Conservation (phyloP, 371 early-diverging fungal genomes). For the Umbelopsis sp. region DNA sequence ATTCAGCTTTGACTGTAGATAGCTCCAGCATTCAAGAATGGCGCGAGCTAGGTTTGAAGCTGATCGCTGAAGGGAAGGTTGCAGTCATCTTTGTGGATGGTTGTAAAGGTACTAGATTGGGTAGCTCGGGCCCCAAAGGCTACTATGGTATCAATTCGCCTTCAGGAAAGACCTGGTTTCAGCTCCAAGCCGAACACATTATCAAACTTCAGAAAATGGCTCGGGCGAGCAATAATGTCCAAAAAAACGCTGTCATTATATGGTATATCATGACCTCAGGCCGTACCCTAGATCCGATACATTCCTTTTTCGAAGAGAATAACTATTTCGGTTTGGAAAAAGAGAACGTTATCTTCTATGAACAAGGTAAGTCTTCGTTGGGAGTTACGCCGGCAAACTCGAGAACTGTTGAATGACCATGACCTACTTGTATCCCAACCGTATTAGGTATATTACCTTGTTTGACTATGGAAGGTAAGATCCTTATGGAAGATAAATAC, state of each 20-base stretch:
- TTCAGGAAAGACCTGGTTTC: conserved; percentile 87
- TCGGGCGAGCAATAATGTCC: conserved; percentile 31
- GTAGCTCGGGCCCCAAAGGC: conserved; percentile 88
- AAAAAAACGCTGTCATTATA: conserved; percentile 66
- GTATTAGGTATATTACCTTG: conserved; percentile 79
- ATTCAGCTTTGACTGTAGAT: conserved; percentile 67
- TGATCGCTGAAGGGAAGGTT: conserved; percentile 86
- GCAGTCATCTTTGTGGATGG: conserved; percentile 93
- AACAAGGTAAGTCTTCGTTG: conserved; percentile 62
- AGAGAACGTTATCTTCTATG: conserved; percentile 87
- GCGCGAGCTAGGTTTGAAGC: conserved; percentile 73
- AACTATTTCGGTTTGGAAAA: conserved; percentile 81
- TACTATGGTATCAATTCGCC: conserved; percentile 91
- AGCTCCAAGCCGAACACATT: conserved; percentile 92
- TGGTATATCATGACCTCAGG: conserved; percentile 97
- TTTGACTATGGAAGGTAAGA: conserved; percentile 81
- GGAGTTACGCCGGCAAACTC: neutral
- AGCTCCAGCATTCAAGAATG: conserved; percentile 68
- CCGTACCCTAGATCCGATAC: conserved; percentile 85
- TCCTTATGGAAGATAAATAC: conserved; percentile 82
- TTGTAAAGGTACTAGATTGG: conserved; percentile 90
- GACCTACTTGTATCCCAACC: conserved; percentile 21
- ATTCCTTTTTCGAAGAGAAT: conserved; percentile 74
- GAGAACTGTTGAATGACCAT: conserved; percentile 5
- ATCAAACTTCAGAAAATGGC: conserved; percentile 81